Evolutionary conservation across 2,329 filamentous ascomycete species (phyloP), one percentile per base, ranked within the genome.

Genomic region (Cladosporium sp.): DNA sequence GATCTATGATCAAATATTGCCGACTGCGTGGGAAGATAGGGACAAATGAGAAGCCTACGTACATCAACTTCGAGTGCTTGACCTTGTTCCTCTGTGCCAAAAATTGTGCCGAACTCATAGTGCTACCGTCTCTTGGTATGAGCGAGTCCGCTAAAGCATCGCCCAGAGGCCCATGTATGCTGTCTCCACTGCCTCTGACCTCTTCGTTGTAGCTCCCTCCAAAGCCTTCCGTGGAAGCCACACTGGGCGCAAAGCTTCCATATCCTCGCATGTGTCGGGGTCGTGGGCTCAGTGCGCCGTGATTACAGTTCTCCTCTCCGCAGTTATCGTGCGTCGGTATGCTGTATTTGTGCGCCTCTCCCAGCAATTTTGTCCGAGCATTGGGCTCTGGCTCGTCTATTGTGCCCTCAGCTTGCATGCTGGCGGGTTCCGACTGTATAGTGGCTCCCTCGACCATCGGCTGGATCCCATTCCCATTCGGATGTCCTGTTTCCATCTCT

Each of bases 281-380:
- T 36, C 84, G 77, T 1, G 89, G 87, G 42, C 89, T 91, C 68
- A 92, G 90, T 15, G 88, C 89, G 65, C 89, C 90, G 74, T 94
- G 88, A 65, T 82, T 80, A 75, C 86, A 90, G 37, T 69, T 61
- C n/a, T 68, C 65, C 12, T 65, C 66, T 17, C 70, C 72, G 52
- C 65, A 70, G 25, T 65, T 65, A 25, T 68, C 64, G 20, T 58
- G 56, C 3, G 48, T 48, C 5, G 62, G 57, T 15, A 63, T 45
- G 20, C 61, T 37, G 55, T 59, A 62, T 39, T 63, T 63, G 49
- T 62, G 66, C 37, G 72, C 65, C 45, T 74, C 67, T 44, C 68
- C 68, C 51, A 77, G 64, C 52, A 79, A 61, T 19, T 71, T 67
- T 15, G 75, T 70, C 32, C 71, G 73, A 20, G 69, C 71, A 22